These are phyloP conservation scores for Podila minutissima DNA, from an alignment of 192 early-diverging fungal genomes.

Conservation along the genomic window DNA sequence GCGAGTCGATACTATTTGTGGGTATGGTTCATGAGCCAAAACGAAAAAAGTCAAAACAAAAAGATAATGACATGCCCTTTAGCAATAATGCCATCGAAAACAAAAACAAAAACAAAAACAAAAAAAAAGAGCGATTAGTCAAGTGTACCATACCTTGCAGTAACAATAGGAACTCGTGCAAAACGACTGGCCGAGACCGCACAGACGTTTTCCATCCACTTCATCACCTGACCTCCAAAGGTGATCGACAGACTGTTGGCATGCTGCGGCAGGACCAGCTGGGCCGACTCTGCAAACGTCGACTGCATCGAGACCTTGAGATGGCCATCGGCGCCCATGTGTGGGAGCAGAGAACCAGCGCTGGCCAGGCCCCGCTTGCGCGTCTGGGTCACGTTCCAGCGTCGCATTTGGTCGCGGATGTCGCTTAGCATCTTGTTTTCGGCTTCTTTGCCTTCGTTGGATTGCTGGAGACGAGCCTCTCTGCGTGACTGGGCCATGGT, in stretches of 20 bases:
- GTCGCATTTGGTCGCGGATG: conserved; percentile 53
- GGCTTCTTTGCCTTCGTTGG: conserved; percentile 21
- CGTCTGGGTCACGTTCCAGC: conserved; percentile 50
- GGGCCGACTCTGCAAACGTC: conserved; percentile 68
- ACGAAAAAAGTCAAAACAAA: too few relatives aligned
- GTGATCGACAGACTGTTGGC: conserved; percentile 73
- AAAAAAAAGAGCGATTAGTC: not conserved
- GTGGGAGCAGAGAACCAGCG: not conserved
- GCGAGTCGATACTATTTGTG: conserved; percentile 59
- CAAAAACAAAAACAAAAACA: not conserved
- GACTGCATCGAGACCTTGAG: conserved; percentile 47
- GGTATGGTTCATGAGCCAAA: too few relatives aligned
- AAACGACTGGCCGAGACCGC: conserved; percentile 67
- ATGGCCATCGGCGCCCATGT: conserved; percentile 1
- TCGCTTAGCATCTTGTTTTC: conserved; percentile 40
- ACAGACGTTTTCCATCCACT: conserved; percentile 76
- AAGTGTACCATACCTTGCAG: conserved; percentile 64
- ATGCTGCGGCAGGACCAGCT: conserved; percentile 79
- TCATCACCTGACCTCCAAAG: conserved; percentile 78
- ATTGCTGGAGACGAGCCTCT: conserved; percentile 48
- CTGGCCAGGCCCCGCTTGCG: conserved; percentile 13
- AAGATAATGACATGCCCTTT: not conserved
- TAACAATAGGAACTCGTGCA: conserved; percentile 61
- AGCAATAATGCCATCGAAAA: not conserved
- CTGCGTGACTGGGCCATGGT: conserved; percentile 67